These are phyloP conservation scores for Ostreobium quekettii DNA, from an alignment of 139 green algal species.

Conservation along the genomic window DNA sequence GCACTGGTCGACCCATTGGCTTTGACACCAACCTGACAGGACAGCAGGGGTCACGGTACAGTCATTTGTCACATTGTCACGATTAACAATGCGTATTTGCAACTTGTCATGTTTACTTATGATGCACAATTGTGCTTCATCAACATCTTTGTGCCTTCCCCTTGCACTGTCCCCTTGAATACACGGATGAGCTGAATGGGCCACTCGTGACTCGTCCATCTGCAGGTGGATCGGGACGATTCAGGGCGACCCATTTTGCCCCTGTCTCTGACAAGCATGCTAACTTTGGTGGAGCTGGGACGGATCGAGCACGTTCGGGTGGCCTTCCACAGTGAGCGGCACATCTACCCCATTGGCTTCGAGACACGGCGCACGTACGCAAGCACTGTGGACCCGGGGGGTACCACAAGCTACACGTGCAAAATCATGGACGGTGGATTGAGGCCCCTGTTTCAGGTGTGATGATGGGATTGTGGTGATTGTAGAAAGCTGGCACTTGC, in stretches of 20 bases:
- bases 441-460: not conserved
- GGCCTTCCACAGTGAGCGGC: slow-evolving; percentile 7
- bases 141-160: no score
- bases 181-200: no score
- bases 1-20: no score
- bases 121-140: no score
- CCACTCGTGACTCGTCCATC: no score
- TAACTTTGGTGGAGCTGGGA: not conserved
- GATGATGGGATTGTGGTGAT: not conserved
- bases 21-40: no score
- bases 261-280: not conserved
- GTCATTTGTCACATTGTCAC: no score
- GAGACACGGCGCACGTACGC: not conserved
- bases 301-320: not conserved
- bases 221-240: not conserved
- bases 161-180: no score
- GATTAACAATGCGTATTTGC: no score
- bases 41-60: no score
- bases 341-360: slow-evolving; percentile 15
- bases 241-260: not conserved
- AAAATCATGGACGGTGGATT: slow-evolving; percentile 1
- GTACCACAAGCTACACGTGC: not conserved
- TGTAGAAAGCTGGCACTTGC: slow-evolving; percentile 1
- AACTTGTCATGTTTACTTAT: no score
- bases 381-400: not conserved